Conservation (phyloP, 78 protist species). For the Creolimax fragrantissima region DNA sequence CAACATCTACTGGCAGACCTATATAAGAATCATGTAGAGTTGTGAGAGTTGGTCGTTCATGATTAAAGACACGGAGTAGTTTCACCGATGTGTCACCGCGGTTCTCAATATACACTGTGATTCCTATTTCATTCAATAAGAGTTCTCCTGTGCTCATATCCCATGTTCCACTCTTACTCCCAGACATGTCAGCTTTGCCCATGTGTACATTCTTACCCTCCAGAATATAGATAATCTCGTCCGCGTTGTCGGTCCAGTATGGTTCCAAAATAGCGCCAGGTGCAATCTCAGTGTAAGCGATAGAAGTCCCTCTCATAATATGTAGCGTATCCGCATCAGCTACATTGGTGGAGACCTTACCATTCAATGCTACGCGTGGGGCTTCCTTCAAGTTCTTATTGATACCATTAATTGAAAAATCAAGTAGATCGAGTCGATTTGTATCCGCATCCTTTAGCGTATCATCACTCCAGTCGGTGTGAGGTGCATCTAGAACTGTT, state of each 20-base stretch:
- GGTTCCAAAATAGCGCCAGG: neutral
- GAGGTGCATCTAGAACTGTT: neutral
- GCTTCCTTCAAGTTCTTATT: neutral
- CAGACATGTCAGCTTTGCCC: neutral
- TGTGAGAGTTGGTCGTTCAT: neutral
- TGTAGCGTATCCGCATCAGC: neutral
- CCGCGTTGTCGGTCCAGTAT: neutral
- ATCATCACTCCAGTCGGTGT: neutral
- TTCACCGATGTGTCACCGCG: neutral
- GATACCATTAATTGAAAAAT: neutral
- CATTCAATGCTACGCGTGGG: neutral
- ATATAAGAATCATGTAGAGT: neutral
- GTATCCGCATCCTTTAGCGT: neutral
- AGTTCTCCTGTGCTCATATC: neutral
- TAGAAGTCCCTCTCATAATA: neutral
- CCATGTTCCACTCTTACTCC: neutral
- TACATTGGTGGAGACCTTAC: neutral
- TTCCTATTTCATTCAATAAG: neutral
- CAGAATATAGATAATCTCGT: neutral
- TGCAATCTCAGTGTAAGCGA: neutral
- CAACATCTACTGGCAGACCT: neutral
- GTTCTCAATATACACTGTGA: neutral
- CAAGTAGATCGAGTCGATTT: neutral
- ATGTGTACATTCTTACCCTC: neutral
- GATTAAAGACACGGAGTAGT: neutral